Evolutionary conservation across 73 alveolate genomes (phyloP).

Genomic region (Diophrys sp.): DNA sequence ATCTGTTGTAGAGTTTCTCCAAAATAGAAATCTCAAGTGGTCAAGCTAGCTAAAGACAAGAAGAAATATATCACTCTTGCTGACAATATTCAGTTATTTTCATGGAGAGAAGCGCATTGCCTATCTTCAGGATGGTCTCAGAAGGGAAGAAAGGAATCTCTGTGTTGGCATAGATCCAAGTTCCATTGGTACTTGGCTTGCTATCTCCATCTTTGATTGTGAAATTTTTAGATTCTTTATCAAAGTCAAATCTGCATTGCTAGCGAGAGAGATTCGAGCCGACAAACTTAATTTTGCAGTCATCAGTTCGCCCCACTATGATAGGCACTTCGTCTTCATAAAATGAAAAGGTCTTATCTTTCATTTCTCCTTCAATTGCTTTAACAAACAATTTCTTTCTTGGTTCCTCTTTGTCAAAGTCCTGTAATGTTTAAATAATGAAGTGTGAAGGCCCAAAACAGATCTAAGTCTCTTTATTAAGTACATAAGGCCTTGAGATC

Average conservation of each 20-base stretch:
- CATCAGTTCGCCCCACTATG: background rate
- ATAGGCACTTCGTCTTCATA: background rate
- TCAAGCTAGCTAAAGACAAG: too few relatives aligned
- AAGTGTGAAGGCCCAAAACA: background rate
- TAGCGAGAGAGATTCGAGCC: conserved; percentile 1
- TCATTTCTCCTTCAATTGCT: background rate
- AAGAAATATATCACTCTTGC: too few relatives aligned
- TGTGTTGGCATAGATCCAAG: background rate
- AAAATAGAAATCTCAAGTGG: too few relatives aligned
- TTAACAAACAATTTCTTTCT: background rate
- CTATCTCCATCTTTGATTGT: background rate
- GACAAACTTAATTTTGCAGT: background rate
- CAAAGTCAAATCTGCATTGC: background rate
- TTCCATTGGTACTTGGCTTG: background rate
- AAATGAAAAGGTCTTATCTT: background rate
- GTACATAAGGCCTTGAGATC: background rate
- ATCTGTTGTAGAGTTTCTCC: too few relatives aligned
- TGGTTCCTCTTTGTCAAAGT: background rate
- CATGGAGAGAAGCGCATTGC: background rate
- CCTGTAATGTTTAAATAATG: too few relatives aligned
- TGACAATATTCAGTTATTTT: too few relatives aligned
- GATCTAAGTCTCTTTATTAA: background rate
- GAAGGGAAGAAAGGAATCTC: background rate
- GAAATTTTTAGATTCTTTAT: background rate
- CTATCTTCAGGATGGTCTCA: background rate